Percentiles rank a stretch among this genome's conserved stretches.
These are phyloP conservation scores for Takashimella koratensis DNA, from an alignment of 1,284 basidiomycete species.

Conservation along the genomic window DNA sequence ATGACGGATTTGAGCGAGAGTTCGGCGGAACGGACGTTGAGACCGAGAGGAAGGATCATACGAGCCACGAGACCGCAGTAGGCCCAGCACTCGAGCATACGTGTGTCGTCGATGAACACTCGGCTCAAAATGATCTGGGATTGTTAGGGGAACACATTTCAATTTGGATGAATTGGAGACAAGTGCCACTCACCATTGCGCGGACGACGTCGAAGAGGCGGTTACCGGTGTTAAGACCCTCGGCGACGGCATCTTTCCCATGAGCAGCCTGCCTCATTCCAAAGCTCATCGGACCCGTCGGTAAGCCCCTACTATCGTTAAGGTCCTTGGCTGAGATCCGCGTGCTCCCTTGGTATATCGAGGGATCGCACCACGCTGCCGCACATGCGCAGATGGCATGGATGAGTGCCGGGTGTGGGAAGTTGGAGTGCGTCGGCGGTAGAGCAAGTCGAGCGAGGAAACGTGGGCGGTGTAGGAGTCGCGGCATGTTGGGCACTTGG, in stretches of 20 bases:
- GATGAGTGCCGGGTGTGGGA: slow-evolving; percentile 50
- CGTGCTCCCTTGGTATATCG: slow-evolving; percentile 22
- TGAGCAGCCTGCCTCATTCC: slow-evolving; percentile 34
- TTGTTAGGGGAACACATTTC: neutral
- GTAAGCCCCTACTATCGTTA: neutral
- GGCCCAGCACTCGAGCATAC: slow-evolving; percentile 49
- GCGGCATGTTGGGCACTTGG: slow-evolving; percentile 39
- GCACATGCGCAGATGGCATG: slow-evolving; percentile 51
- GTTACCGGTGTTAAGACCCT: slow-evolving; percentile 44
- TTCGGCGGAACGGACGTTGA: slow-evolving; percentile 44
- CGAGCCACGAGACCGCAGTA: slow-evolving; percentile 42
- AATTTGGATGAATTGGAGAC: neutral
- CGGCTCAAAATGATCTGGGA: slow-evolving; percentile 38
- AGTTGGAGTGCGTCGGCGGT: slow-evolving; percentile 49
- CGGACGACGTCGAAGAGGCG: slow-evolving; percentile 44
- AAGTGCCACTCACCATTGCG: slow-evolving; percentile 32
- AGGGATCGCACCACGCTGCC: slow-evolving; percentile 34
- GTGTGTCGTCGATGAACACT: slow-evolving; percentile 46
- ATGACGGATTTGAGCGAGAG: slow-evolving; percentile 43
- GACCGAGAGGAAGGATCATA: slow-evolving; percentile 45
- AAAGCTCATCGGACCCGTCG: slow-evolving; percentile 18
- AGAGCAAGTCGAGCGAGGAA: slow-evolving; percentile 50
- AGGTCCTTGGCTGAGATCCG: neutral
- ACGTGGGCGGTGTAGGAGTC: slow-evolving; percentile 44
- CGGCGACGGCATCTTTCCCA: slow-evolving; percentile 40